Base-by-base conservation (phyloP, 164 flowering plant species). In the Annona squamosa region DNA sequence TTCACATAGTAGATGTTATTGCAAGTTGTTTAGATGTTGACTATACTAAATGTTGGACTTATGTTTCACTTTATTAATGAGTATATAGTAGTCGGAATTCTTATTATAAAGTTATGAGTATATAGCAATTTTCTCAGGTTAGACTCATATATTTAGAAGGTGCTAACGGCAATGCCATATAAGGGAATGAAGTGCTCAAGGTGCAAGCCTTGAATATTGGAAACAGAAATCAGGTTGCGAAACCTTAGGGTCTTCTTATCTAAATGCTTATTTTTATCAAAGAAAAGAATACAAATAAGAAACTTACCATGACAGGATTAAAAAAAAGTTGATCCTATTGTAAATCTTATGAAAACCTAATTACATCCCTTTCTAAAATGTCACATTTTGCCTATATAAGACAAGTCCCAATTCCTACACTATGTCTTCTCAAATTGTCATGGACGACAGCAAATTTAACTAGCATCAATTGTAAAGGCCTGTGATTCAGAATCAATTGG, bases 301-400 rank as follows among this genome's bases (percentile, higher is more conserved):
- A 12, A 41, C 44, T 5, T 0, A 46, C 17, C 13, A 41, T 65
- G 13, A 9, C 13, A 43, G 13, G 59, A 41, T n/a, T 61, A 9
- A 46, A 46, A 1, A 72, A 37, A 48, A 57, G 42, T 26, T n/a
- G 19, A 16, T 13, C 46, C 83, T 77, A 92, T 97, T 84, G 68
- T 69, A 19, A 83, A 73, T 88, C 83, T 26, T 89, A 56, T 45
- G 94, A 84, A 26, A 81, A 79, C 76, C 80, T 87, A 72, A 90
- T 87, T 42, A 91, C 76, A 46, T 93, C 97, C 81, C 93, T 87
- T 3, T 78, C 92, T 72, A 95, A 72, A 71, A 17, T 80, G 76
- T 95, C 99, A 71, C 97, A 91, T 87, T 95, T 95, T 4, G 97
- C 90, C 98, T 98, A 95, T n/a, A 95, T 82, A 74, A 95, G 73